Conservation (phyloP, 805 yeast species). For the Metschnikowia hibisci region DNA sequence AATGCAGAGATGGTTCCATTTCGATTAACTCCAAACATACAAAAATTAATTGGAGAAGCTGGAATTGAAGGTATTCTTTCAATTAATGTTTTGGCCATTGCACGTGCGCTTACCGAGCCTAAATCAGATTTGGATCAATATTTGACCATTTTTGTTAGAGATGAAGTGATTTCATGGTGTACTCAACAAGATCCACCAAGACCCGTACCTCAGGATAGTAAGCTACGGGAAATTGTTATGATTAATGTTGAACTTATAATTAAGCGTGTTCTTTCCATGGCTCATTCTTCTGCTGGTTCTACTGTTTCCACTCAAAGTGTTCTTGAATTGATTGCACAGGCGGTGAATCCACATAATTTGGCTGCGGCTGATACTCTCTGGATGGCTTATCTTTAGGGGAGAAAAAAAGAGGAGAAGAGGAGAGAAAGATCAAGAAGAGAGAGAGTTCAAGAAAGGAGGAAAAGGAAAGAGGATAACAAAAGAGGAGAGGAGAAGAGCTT, state of each 20-base stretch:
- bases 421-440: no score
- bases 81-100: slow-evolving; percentile 77
- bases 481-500: no score
- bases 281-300: slow-evolving; percentile 55
- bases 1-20: slow-evolving; percentile 94
- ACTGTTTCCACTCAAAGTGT: slow-evolving; percentile 85
- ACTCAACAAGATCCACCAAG: slow-evolving; percentile 72
- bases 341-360: slow-evolving; percentile 89
- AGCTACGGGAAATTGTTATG: slow-evolving; percentile 79
- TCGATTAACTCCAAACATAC: slow-evolving; percentile 93
- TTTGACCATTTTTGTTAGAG: slow-evolving; percentile 90
- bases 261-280: slow-evolving; percentile 72
- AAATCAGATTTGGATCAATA: slow-evolving; percentile 90
- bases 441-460: not conserved
- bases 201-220: slow-evolving; percentile 78
- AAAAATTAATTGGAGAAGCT: slow-evolving; percentile 89
- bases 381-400: slow-evolving; percentile 83
- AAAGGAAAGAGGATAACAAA: not conserved
- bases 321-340: slow-evolving; percentile 85
- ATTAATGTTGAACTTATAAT: slow-evolving; percentile 82
- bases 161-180: slow-evolving; percentile 93
- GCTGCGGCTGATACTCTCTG: slow-evolving; percentile 90
- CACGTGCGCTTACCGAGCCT: slow-evolving; percentile 85
- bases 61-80: slow-evolving; percentile 89
- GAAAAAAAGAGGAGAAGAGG: no score